Base-by-base conservation (phyloP, 2,329 filamentous ascomycete species). In the Aspergillus pseudotamarii region DNA sequence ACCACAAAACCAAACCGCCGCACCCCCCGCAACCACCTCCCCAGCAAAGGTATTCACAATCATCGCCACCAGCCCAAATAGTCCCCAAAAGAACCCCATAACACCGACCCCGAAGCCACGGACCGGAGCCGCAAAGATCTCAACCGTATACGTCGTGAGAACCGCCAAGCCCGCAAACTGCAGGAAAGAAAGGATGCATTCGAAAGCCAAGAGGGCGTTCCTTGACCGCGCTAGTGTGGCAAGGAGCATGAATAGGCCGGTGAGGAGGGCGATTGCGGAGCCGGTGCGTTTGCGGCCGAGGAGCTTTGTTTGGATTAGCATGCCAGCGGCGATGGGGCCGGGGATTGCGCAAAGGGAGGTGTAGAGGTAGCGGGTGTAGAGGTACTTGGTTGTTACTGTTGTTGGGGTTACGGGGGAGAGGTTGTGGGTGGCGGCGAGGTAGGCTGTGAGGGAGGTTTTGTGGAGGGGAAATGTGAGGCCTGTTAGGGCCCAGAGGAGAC, bases 1-100 rank as follows among this genome's bases (percentile, higher is more conserved):
- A n/a, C 69, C 70, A 26, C 54, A 68, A 45, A 72, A 67, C 68
- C 69, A 72, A 46, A 70, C 62, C 9, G 63, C 59, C 2, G 41
- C 66, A 1, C 62, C 65, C 1, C 50, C 56, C 0, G 64, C 63
- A 2, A 38, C 53, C 0, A 36, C 38, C 30, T 30, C 51, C 21
- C 59, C 57, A 16, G 38, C 58, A 57, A 68, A 69, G 0, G 61
- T 59, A 11, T 59, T 66, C 14, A 69, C 61, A 4, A 69, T 61
- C 43, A 57, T 46, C 0, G 61, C 63, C 19, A 71, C 61, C 23
- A 69, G 38, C 0, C 66, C 65, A 56, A 66, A 69, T 1, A 68
- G 0, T 2, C 69, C 65, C 61, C 64, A 64, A 4, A 56, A 62
- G 51, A 62, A 67, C 0, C 66, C 62, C 59, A 68, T 61, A 10